Conservation (phyloP, 164 flowering plant species). For the Nymphaea colorata region DNA sequence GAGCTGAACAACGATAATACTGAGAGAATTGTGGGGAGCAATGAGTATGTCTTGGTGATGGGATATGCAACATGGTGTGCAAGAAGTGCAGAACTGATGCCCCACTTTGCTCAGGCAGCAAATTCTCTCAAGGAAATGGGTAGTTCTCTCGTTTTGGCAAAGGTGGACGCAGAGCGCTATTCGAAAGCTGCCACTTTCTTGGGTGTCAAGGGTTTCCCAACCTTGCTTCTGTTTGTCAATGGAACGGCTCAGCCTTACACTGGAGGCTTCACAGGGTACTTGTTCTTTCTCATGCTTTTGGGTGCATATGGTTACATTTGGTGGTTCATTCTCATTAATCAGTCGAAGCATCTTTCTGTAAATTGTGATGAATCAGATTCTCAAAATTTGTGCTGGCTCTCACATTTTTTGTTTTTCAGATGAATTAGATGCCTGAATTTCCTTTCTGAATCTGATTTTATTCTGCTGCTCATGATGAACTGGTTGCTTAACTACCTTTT, state of each 20-base stretch:
- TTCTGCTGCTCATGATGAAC: no score
- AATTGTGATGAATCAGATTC: no score
- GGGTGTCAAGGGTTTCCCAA: conserved; percentile 85
- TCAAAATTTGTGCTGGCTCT: no score
- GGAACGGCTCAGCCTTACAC: conserved; percentile 57
- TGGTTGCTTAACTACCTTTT: no score
- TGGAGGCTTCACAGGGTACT: conserved; percentile 80
- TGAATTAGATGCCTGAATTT: no score
- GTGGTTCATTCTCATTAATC: background rate
- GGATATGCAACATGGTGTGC: conserved; percentile 93
- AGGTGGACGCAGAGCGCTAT: conserved; percentile 74
- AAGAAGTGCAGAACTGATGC: conserved; percentile 92
- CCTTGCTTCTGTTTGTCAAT: conserved; percentile 64
- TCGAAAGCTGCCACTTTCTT: conserved; percentile 54
- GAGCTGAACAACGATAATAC: conserved; percentile 54
- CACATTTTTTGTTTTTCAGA: no score
- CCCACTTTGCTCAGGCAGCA: conserved; percentile 84
- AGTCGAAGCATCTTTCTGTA: background rate
- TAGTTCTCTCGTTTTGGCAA: conserved; percentile 56
- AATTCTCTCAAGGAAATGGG: conserved; percentile 48
- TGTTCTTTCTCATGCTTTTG: background rate
- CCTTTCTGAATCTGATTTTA: no score
- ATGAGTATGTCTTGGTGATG: conserved; percentile 69
- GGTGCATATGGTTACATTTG: no score
- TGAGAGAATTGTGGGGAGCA: conserved; percentile 37